Percentiles rank a stretch among this genome's conserved stretches.
Conservation (phyloP, 805 yeast genomes). For the Ogataea methanolica region DNA sequence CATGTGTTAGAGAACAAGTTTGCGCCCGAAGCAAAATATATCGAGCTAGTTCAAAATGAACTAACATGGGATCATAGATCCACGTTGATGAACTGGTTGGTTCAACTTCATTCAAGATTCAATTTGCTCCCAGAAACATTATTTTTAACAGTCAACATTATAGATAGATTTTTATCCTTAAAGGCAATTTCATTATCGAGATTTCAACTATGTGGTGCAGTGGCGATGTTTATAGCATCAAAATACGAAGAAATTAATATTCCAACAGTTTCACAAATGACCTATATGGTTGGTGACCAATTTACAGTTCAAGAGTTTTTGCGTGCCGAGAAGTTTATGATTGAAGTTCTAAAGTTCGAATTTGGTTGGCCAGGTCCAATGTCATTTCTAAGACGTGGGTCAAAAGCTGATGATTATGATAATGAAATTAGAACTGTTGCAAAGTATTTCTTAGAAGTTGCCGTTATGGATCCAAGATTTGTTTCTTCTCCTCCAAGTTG, state of each 20-base stretch:
- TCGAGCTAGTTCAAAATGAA: conserved; percentile 75
- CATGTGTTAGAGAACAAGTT: conserved; percentile 67
- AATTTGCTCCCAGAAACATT: conserved; percentile 81
- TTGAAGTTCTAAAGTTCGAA: conserved; percentile 68
- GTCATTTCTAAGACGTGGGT: conserved; percentile 82
- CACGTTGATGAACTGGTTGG: conserved; percentile 84
- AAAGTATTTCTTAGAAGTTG: conserved; percentile 77
- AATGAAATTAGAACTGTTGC: conserved; percentile 77
- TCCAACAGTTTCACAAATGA: conserved; percentile 82
- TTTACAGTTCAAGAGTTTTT: conserved; percentile 72
- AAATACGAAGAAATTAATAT: conserved; percentile 88
- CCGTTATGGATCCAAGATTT: conserved; percentile 69
- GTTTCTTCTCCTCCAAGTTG: conserved; percentile 69
- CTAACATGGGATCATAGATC: conserved; percentile 69
- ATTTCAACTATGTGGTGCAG: conserved; percentile 93
- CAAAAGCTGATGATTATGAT: conserved; percentile 89
- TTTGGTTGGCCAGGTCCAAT: conserved; percentile 85
- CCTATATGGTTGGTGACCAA: conserved; percentile 81
- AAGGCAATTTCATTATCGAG: conserved; percentile 73
- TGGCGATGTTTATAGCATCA: conserved; percentile 84
- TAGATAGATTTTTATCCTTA: conserved; percentile 78
- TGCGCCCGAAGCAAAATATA: conserved; percentile 67
- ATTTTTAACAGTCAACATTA: conserved; percentile 72
- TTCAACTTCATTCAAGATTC: conserved; percentile 80
- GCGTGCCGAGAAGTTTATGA: conserved; percentile 74